Conservation (phyloP, 148 eudicot genomes). For the Hydrangea macrophylla region DNA sequence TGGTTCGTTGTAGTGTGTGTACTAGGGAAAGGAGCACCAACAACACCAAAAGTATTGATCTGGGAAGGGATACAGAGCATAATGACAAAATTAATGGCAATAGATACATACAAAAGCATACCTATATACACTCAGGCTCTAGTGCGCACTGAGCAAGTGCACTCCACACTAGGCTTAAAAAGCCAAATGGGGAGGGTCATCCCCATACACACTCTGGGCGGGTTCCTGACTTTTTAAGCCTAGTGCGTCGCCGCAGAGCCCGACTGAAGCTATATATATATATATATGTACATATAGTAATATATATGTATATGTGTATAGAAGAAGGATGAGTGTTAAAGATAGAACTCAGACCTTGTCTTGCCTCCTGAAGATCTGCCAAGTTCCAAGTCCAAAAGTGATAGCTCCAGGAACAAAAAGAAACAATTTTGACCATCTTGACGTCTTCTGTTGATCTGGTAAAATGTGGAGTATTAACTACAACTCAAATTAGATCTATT, state of each 20-base stretch:
- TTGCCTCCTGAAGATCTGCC: slow-evolving; percentile 89
- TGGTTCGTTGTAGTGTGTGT: not conserved
- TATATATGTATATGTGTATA: not conserved
- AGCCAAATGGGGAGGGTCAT: too few relatives aligned
- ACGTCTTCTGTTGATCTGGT: slow-evolving; percentile 45
- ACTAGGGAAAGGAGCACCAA: not conserved
- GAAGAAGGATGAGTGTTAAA: not conserved
- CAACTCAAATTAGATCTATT: not conserved
- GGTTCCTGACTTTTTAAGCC: too few relatives aligned
- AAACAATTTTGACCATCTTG: slow-evolving; percentile 68
- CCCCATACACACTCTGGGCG: too few relatives aligned
- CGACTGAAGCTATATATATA: too few relatives aligned
- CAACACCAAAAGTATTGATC: too few relatives aligned
- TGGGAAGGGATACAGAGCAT: too few relatives aligned
- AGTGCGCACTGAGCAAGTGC: too few relatives aligned
- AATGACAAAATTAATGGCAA: not conserved
- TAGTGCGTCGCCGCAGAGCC: too few relatives aligned
- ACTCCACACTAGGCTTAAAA: too few relatives aligned
- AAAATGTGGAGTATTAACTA: not conserved
- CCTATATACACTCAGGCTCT: not conserved
- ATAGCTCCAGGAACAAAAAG: slow-evolving; percentile 92
- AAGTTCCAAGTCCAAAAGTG: slow-evolving; percentile 89
- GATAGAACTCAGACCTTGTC: slow-evolving; percentile 64
- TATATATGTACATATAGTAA: not conserved
- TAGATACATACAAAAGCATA: not conserved